Percentiles rank a stretch among this genome's conserved stretches.
Conservation (phyloP, 192 early-diverging fungal species). For the Linnemannia hyalina region DNA sequence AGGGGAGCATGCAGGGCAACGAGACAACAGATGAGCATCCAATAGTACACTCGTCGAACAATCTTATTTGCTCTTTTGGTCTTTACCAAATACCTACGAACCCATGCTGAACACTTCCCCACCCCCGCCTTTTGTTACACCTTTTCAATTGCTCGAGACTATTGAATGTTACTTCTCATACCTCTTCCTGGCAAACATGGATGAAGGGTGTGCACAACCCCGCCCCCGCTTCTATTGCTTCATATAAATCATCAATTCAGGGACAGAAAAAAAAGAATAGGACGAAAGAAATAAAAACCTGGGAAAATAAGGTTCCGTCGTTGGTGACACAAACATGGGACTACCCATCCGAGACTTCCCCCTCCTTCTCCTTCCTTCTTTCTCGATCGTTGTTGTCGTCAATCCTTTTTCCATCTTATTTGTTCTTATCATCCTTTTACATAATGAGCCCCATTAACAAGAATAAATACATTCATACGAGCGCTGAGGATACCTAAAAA, state of each 20-base stretch:
- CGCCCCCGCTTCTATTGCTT: neutral
- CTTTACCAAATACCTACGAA: neutral
- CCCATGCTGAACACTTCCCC: neutral
- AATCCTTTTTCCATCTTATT: neutral
- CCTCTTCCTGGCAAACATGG: neutral
- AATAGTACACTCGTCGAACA: neutral
- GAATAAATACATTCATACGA: neutral
- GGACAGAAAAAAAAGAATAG: neutral
- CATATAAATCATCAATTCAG: neutral
- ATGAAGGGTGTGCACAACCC: neutral
- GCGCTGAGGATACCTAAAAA: neutral
- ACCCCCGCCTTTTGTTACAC: neutral
- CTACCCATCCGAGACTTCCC: conserved; percentile 11
- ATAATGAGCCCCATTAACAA: neutral
- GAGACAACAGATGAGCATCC: neutral
- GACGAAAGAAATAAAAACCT: neutral
- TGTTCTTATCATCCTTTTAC: neutral
- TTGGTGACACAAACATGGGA: conserved; percentile 23
- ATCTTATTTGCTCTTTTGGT: neutral
- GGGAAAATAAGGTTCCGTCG: conserved; percentile 36
- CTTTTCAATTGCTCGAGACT: neutral
- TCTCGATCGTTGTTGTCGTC: neutral
- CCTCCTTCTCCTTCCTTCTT: too few species aligned
- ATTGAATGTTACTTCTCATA: neutral
- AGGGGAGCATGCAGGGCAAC: neutral